Evolutionary conservation across 192 early-diverging fungal genomes (phyloP), one percentile per base, ranked within the genome.

Genomic region (Coemansia sp.): DNA sequence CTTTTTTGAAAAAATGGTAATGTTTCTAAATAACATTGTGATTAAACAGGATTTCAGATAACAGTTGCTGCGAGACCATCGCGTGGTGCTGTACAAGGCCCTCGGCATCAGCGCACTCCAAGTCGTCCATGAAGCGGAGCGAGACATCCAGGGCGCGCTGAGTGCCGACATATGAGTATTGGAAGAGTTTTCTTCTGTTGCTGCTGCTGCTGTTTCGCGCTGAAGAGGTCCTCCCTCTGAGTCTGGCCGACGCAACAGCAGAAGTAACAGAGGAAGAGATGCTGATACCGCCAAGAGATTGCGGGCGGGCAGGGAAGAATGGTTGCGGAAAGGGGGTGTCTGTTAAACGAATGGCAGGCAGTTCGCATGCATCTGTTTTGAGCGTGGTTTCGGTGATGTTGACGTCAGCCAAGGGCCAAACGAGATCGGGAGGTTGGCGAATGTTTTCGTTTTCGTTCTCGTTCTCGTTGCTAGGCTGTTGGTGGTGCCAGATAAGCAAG

Each of bases 321-420:
- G 70, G 65, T 33, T 35, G 62, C 19, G 77, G 77, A 11, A 74
- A 74, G 32, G 22, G 14, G 13, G 69, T 48, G 48, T 79, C 77
- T 0, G 40, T 52, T 1, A 79, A 32, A 0, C 69, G 54, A 35
- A 79, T 34, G 2, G 64, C 33, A 29, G 41, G 53, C 17, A 58
- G 23, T 3, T 55, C 17, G 17, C 65, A 67, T 2, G 59, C 62
- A 8, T 66, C 62, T 4, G 61, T 62, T 0, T 45, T 40, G 10
- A 73, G 70, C 0, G 36, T 32, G 2, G 57, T 57, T 13, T 19
- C 23, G 2, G 49, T 32, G 4, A 67, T 49, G 5, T 15, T 11
- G 10, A 58, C 59, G 9, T 79, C 77, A 29, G 77, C 77, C 59
- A 79, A 32, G n/a, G 77, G 77, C 77, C 77, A 79, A 11, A 71